Evolutionary conservation across 2,329 filamentous ascomycete genomes (phyloP).

Genomic region (Fusarium sp.): DNA sequence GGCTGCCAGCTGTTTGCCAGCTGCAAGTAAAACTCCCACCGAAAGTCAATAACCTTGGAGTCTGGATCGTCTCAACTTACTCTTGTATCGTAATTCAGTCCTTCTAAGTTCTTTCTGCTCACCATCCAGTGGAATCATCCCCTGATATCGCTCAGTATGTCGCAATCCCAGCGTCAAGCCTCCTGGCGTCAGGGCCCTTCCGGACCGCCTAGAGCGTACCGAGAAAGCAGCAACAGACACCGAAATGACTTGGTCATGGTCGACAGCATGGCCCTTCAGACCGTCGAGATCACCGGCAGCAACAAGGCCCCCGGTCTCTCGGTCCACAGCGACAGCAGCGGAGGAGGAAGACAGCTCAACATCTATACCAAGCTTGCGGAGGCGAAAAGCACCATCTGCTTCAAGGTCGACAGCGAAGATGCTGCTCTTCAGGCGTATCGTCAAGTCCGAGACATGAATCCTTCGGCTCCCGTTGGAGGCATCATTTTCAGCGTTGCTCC

Average conservation of each 20-base stretch:
- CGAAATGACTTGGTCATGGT: background rate
- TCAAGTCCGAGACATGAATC: background rate
- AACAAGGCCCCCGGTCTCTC: background rate
- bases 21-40: background rate
- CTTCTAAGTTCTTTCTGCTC: background rate
- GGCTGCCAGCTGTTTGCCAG: background rate
- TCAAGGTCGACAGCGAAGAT: background rate
- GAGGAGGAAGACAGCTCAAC: conserved; percentile 9
- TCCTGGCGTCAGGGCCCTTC: background rate
- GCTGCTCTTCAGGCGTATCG: background rate
- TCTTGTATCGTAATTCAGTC: background rate
- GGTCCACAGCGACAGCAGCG: background rate
- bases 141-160: background rate
- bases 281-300: background rate
- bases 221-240: background rate
- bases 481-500: background rate
- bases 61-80: background rate
- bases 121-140: background rate
- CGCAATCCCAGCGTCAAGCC: background rate
- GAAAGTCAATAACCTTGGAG: background rate
- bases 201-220: background rate
- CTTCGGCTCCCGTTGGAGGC: background rate
- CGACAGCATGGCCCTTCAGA: background rate
- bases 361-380: conserved; percentile 5
- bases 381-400: background rate